Conservation (phyloP, 139 green algal species). For the Microglena sp. region DNA sequence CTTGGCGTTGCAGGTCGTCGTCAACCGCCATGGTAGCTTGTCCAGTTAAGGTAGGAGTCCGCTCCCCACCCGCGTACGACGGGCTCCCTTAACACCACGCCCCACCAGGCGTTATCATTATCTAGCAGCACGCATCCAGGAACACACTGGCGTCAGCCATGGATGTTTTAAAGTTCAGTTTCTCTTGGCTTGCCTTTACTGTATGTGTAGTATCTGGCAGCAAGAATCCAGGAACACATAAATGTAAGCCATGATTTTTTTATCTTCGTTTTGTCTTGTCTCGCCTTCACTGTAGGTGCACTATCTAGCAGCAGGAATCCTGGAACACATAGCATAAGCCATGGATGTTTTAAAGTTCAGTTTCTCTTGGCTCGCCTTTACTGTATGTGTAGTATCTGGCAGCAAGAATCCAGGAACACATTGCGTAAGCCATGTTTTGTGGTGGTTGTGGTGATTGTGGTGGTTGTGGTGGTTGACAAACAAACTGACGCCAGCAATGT, state of each 20-base stretch:
- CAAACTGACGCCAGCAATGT: no score
- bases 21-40: not conserved
- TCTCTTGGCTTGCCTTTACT: not conserved
- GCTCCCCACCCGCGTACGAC: no score
- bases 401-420: no score
- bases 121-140: not conserved
- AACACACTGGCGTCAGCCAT: not conserved
- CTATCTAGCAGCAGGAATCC: not conserved
- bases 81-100: no score
- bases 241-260: not conserved
- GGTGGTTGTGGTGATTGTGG: no score
- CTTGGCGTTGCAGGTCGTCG: not conserved
- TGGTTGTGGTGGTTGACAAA: no score
- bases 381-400: conserved; percentile 12
- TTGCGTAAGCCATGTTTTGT: no score
- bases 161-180: not conserved
- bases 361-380: not conserved
- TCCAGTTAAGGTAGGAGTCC: no score
- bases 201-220: not conserved
- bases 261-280: not conserved
- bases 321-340: not conserved
- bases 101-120: not conserved
- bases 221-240: not conserved
- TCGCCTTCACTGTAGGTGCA: not conserved
- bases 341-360: not conserved